Percentiles rank a stretch among this genome's conserved stretches.
Conservation (phyloP, 2,329 filamentous ascomycete species). For the Alternaria dauci region DNA sequence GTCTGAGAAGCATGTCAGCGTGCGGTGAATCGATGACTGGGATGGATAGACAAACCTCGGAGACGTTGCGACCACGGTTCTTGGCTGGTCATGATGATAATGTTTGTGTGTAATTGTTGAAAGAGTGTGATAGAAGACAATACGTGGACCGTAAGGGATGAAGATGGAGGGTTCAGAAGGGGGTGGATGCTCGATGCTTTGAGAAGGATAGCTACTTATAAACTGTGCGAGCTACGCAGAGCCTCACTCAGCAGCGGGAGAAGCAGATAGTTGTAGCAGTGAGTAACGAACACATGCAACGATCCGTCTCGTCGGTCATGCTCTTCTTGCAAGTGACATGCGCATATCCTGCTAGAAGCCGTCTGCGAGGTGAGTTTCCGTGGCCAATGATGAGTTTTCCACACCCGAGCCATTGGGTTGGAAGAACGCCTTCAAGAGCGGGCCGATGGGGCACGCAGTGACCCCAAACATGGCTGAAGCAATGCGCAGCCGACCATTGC, state of each 20-base stretch:
- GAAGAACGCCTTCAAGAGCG: constrained; percentile 13
- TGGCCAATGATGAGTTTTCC: constrained; percentile 28
- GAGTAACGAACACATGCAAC: constrained; percentile 26
- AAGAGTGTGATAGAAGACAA: not conserved
- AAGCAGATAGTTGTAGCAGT: constrained; percentile 12
- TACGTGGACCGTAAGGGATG: not conserved
- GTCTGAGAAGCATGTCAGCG: constrained; percentile 33
- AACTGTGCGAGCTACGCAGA: not conserved
- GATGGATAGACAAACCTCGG: constrained; percentile 29
- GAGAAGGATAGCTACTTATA: constrained; percentile 19
- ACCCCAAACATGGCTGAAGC: constrained; percentile 11
- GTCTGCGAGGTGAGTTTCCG: constrained; percentile 23
- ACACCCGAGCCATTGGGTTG: constrained; percentile 13
- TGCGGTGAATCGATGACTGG: not conserved
- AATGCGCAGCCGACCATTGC: constrained; percentile 4
- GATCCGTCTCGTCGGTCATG: constrained; percentile 32
- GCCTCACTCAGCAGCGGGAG: constrained; percentile 12
- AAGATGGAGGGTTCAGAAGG: not conserved
- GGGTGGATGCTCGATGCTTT: constrained; percentile 5
- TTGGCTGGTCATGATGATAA: constrained; percentile 28
- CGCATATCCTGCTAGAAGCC: constrained; percentile 26
- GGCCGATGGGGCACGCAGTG: constrained; percentile 14
- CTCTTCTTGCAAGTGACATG: constrained; percentile 25
- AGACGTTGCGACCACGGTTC: constrained; percentile 40
- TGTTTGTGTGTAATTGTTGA: not conserved